A percentile compares a stretch with the other conserved stretches of the same genome.
These are phyloP conservation scores for Microascus cirrosus DNA, from an alignment of 2,329 filamentous ascomycete genomes.

Conservation along the genomic window DNA sequence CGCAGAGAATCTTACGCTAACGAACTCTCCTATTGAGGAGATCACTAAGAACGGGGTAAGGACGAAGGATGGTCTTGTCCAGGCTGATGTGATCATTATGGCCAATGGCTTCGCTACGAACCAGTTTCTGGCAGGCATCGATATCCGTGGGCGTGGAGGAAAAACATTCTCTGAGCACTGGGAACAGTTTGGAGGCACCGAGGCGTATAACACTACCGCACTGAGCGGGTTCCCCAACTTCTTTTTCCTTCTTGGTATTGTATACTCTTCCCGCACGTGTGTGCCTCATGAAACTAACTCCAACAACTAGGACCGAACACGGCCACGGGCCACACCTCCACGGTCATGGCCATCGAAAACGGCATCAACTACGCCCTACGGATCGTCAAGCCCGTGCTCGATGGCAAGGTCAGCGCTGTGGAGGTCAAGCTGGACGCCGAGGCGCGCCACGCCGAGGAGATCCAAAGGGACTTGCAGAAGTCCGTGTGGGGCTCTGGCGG, in stretches of 20 bases:
- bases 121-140: constrained; percentile 39
- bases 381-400: constrained; percentile 38
- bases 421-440: constrained; percentile 24
- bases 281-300: constrained; percentile 3
- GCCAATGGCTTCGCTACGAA: constrained; percentile 51
- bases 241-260: constrained; percentile 47
- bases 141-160: constrained; percentile 37
- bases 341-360: constrained; percentile 50
- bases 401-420: constrained; percentile 16
- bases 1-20: constrained; percentile 31
- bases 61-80: constrained; percentile 24
- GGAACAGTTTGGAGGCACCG: constrained; percentile 45
- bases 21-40: constrained; percentile 33
- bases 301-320: constrained; percentile 41
- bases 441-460: constrained; percentile 15
- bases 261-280: too few relatives aligned
- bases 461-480: constrained; percentile 19
- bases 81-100: constrained; percentile 49
- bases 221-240: constrained; percentile 55
- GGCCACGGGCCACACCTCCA: constrained; percentile 48
- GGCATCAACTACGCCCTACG: constrained; percentile 48
- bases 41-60: constrained; percentile 29
- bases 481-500: constrained; percentile 23
- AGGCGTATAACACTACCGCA: constrained; percentile 48
- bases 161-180: constrained; percentile 42